Evolutionary conservation across 352 stramenopile genomes (phyloP).

Genomic region (Globisporangium uncinulatum): DNA sequence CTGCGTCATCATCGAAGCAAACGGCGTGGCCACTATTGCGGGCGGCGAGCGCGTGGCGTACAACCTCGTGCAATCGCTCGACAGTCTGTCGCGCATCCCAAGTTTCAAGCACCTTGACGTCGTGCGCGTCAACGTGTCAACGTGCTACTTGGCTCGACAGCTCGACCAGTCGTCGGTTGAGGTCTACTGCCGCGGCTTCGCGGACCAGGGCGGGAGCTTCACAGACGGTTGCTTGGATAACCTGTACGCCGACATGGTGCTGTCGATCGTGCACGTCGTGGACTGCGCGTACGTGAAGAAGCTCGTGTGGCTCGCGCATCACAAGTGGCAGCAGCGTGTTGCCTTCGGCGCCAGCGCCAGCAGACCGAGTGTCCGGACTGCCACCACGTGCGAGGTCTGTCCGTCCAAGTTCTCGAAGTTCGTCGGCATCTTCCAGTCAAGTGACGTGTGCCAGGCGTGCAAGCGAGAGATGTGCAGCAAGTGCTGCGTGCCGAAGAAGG

Average conservation of each 20-base stretch:
- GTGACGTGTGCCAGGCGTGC: constrained; percentile 36
- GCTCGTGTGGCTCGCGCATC: constrained; percentile 44
- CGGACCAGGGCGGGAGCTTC: constrained; percentile 40
- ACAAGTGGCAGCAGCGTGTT: constrained; percentile 15
- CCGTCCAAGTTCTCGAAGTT: constrained; percentile 14
- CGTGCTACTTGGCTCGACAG: constrained; percentile 9
- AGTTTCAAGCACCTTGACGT: constrained; percentile 5
- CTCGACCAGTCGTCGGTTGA: constrained; percentile 9
- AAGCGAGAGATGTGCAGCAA: constrained; percentile 32
- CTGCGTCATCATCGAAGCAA: constrained; percentile 36
- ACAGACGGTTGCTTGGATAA: constrained; percentile 36
- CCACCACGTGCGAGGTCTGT: constrained; percentile 24
- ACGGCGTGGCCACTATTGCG: constrained; percentile 18
- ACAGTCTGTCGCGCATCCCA: constrained; percentile 11
- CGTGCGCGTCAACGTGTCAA: constrained; percentile 11
- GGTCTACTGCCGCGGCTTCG: constrained; percentile 32
- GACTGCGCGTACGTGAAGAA: constrained; percentile 62
- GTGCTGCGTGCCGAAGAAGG: constrained; percentile 50
- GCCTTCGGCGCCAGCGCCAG: not conserved
- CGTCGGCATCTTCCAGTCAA: constrained; percentile 9
- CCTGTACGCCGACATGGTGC: constrained; percentile 37
- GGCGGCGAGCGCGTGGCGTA: constrained; percentile 33
- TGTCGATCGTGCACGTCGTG: constrained; percentile 29
- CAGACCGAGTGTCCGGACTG: not conserved
- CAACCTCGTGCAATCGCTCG: constrained; percentile 34